phyloP scores from a whole-genome alignment of 148 eudicot genomes.

The Arbutus unedo region DNA sequence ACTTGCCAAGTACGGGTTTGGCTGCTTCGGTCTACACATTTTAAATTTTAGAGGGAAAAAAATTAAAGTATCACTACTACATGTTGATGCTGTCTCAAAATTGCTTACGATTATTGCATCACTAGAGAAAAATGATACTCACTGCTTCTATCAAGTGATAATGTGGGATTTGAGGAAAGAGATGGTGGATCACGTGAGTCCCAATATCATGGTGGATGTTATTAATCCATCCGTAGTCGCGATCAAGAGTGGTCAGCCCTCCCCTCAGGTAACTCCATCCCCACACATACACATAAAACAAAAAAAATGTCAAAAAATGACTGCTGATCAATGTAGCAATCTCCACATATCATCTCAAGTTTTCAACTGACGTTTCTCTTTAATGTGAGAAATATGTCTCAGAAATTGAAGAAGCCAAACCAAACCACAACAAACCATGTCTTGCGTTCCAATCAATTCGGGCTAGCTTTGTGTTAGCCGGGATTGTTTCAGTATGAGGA shows the following conservation, averaged over 20 bases:
- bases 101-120: not conserved
- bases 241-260: constrained; percentile 44
- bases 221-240: constrained; percentile 48
- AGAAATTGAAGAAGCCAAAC: too few species aligned
- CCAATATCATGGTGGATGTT: constrained; percentile 44
- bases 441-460: too few species aligned
- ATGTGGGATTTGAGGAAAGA: constrained; percentile 55
- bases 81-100: not conserved
- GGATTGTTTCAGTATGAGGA: too few species aligned
- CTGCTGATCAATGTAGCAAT: not conserved
- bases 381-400: too few species aligned
- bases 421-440: too few species aligned
- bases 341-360: not conserved
- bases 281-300: constrained; percentile 9
- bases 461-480: too few species aligned
- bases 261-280: constrained; percentile 49
- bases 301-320: not conserved
- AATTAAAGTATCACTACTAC: not conserved
- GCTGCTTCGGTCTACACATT: constrained; percentile 36
- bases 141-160: constrained; percentile 50
- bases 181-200: constrained; percentile 49
- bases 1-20: constrained; percentile 43
- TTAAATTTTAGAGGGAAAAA: not conserved
- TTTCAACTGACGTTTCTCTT: too few species aligned
- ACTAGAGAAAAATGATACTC: constrained; percentile 10